Evolutionary conservation across 2,329 filamentous ascomycete genomes (phyloP), one percentile per base, ranked within the genome.

Genomic region (Colletotrichum aenigma): DNA sequence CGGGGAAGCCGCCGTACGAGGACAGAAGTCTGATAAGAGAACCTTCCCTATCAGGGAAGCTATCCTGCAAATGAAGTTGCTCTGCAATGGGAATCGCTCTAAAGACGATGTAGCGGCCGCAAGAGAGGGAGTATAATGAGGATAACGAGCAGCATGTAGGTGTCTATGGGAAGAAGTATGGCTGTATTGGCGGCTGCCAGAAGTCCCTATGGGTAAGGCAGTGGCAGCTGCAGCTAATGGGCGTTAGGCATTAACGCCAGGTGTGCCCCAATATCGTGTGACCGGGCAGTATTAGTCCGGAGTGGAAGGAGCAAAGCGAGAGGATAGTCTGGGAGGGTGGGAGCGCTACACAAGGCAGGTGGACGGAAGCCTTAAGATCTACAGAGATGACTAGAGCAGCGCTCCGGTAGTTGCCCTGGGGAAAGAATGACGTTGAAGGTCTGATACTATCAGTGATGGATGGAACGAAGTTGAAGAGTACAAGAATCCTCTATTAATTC

Each of bases 141-240:
- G 12, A 6, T 12, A 6, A 6, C 1, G 3, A 2, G 18, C 18
- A 0, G 9, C 3, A 43, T 2, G 5, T 12, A n/a, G 38, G 0
- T 43, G 5, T n/a, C 5, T n/a, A 6, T 6, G 1, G 18, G 16
- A 43, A 43, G 38, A 18, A n/a, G 18, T 6, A 18, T n/a, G 38
- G 5, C 38, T 43, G 38, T 3, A n/a, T 10, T 43, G 3, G 38
- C 18, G 38, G 38, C 38, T 2, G 18, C 38, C 1, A n/a, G 0
- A 43, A 43, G 3, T 9, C 3, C 16, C 38, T 4, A 4, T 43
- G 18, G 15, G 4, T 36, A 4, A 36, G 38, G 38, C 38, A 2
- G 38, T 6, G 4, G 3, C 18, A 9, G 18, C 0, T n/a, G 3
- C 3, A n/a, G 5, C 38, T 36, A 36, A 16, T 36, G 34, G 34